Evolutionary conservation across 225 moss, liverwort and hornwort genomes (phyloP), one percentile per base, ranked within the genome.

Genomic region (Bryoerythrophyllum caledonicum): DNA sequence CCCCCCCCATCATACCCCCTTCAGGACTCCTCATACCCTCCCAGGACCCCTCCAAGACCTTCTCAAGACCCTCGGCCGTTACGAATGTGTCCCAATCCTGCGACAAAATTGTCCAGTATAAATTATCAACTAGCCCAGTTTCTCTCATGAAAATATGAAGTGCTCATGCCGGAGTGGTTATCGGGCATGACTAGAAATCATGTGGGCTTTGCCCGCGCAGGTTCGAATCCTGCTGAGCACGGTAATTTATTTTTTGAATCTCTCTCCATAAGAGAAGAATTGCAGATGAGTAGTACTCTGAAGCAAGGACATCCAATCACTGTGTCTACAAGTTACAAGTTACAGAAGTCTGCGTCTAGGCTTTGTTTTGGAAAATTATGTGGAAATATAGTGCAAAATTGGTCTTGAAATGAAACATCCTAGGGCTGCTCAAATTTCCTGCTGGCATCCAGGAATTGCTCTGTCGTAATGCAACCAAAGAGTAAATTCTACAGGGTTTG

Each of bases 101-200:
- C n/a, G n/a, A n/a, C n/a, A n/a, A n/a, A n/a, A n/a, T n/a, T n/a
- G n/a, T n/a, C n/a, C n/a, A n/a, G 34, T 5, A 34, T 34, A 34
- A 5, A n/a, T n/a, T n/a, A n/a, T n/a, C n/a, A n/a, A n/a, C n/a
- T n/a, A n/a, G n/a, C n/a, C n/a, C n/a, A n/a, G n/a, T n/a, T n/a
- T n/a, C n/a, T n/a, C n/a, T n/a, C n/a, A n/a, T n/a, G n/a, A n/a
- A n/a, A n/a, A n/a, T n/a, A n/a, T n/a, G n/a, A n/a, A 32, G 48
- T 88, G 83, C 86, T 88, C 86, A 94, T 92, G 92, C 96, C 91
- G 91, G 90, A 91, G 93, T 96, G 91, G 91, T 89, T 87, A 88
- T 84, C 88, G 86, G 88, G 88, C 87, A 85, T 90, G 90, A 87
- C 87, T 87, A 83, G 85, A 92, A 92, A 92, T 90, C 92, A 92